phyloP scores from a whole-genome alignment of 495 filamentous ascomycete species.

The Sabuloglossum arenarium region DNA sequence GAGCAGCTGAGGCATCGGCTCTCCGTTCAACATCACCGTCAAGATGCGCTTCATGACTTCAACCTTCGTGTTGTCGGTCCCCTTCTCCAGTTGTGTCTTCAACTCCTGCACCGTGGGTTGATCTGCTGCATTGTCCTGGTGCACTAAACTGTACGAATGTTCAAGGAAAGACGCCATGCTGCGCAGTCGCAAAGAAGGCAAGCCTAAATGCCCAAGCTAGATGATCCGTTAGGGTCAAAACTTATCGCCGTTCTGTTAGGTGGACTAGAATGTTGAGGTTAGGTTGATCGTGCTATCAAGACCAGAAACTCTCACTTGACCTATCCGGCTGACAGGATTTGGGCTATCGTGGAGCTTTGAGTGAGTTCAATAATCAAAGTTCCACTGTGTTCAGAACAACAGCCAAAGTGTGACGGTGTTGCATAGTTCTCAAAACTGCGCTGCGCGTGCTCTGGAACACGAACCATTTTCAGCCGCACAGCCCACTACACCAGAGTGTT shows the following conservation, averaged over 20 bases:
- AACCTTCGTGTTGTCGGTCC: conserved; percentile 87
- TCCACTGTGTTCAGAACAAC: background rate
- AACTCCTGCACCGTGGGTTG: conserved; percentile 78
- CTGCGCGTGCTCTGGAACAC: background rate
- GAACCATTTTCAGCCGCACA: background rate
- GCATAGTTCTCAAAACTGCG: background rate
- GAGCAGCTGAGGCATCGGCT: conserved; percentile 80
- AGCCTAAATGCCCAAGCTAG: background rate
- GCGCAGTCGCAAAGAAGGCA: conserved; percentile 10
- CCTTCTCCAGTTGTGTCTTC: conserved; percentile 88
- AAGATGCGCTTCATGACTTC: conserved; percentile 98
- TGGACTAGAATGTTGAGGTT: background rate
- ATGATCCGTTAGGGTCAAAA: background rate
- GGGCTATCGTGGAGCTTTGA: background rate
- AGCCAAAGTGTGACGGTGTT: background rate
- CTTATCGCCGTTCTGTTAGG: background rate
- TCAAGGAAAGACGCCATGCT: conserved; percentile 92
- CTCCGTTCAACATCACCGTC: conserved; percentile 94
- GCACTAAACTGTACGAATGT: conserved; percentile 81
- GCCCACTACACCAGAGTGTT: no score
- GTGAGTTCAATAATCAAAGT: background rate
- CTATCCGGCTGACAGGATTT: background rate
- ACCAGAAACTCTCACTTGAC: background rate
- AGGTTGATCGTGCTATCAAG: background rate
- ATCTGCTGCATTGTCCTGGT: conserved; percentile 86